Evolutionary conservation across 2,329 filamentous ascomycete genomes (phyloP).

Genomic region (Colletotrichum agaves): DNA sequence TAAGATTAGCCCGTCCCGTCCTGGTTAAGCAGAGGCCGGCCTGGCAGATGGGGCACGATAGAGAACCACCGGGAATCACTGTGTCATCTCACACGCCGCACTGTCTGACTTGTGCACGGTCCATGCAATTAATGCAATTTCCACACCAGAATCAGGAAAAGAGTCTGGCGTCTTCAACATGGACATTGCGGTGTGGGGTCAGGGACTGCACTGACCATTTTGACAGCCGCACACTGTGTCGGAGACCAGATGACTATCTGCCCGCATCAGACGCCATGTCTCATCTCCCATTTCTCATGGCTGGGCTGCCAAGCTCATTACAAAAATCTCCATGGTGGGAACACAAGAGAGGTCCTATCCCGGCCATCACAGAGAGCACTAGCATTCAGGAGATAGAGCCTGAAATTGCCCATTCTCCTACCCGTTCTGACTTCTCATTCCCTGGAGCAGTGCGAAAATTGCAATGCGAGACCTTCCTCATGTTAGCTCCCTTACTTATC

Average conservation of each 20-base stretch:
- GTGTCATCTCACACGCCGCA: neutral
- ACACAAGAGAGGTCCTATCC: conserved; percentile 32
- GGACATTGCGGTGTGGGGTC: neutral
- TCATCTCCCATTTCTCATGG: conserved; percentile 36
- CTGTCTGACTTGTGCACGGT: conserved; percentile 7
- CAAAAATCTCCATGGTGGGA: conserved; percentile 36
- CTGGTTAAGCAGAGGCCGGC: conserved; percentile 35
- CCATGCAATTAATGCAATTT: conserved; percentile 24
- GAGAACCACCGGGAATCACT: conserved; percentile 37
- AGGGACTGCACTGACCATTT: conserved; percentile 2
- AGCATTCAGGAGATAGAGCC: conserved; percentile 25
- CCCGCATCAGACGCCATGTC: conserved; percentile 36
- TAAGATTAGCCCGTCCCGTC: conserved; percentile 54
- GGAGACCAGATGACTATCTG: conserved; percentile 34
- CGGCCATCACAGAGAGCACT: conserved; percentile 22
- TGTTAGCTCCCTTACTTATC: neutral
- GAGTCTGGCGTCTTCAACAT: conserved; percentile 16
- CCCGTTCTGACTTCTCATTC: neutral
- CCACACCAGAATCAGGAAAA: neutral
- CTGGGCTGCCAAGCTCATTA: conserved; percentile 34
- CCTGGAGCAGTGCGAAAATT: neutral
- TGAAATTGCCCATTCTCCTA: conserved; percentile 14
- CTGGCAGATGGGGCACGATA: conserved; percentile 45
- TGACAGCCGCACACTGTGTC: conserved; percentile 21
- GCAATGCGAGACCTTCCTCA: no score